Evolutionary conservation across 2,329 filamentous ascomycete species (phyloP).

Genomic region (Diaporthe humulicola): DNA sequence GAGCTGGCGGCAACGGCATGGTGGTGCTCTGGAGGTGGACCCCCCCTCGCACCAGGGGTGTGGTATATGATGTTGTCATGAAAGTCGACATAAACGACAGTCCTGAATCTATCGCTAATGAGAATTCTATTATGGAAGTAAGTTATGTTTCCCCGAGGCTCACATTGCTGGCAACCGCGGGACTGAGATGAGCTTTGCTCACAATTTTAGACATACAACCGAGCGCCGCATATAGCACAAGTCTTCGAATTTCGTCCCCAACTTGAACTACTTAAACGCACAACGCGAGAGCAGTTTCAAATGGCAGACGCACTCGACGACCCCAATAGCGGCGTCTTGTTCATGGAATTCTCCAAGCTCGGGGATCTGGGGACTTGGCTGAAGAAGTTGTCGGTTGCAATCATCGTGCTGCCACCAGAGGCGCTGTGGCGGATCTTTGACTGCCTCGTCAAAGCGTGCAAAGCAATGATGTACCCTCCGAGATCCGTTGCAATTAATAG

Average conservation of each 20-base stretch:
- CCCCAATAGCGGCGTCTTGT: not conserved
- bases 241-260: too few species aligned
- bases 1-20: not conserved
- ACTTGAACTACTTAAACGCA: too few species aligned
- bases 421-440: constrained; percentile 40
- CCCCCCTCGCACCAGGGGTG: not conserved
- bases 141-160: not conserved
- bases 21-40: not conserved
- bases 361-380: not conserved
- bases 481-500: not conserved
- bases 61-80: not conserved
- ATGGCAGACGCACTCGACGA: too few species aligned
- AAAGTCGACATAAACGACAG: too few species aligned
- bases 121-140: not conserved
- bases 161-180: too few species aligned
- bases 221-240: constrained; percentile 29
- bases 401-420: constrained; percentile 1
- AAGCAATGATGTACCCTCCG: constrained; percentile 40
- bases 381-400: not conserved
- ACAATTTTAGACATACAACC: not conserved
- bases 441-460: constrained; percentile 41
- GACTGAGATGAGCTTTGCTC: not conserved
- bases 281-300: too few species aligned
- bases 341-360: constrained; percentile 27
- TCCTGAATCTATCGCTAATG: not conserved